phyloP scores from a whole-genome alignment of 2,329 filamentous ascomycete species.

The Mycogone perniciosa region DNA sequence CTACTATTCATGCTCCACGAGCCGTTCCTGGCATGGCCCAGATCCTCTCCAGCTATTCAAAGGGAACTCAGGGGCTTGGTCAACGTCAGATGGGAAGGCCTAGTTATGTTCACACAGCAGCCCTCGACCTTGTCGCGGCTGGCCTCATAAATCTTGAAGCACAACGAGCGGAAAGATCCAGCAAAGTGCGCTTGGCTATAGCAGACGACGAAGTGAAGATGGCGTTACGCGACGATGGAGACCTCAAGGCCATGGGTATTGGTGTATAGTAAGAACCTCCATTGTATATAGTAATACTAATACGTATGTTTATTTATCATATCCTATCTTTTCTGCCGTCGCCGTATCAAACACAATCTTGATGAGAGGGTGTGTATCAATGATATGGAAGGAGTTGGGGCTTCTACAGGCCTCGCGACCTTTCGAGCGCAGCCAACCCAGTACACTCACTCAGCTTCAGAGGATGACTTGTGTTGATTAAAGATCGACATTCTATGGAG shows the following conservation, averaged over 20 bases:
- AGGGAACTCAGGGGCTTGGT: conserved; percentile 20
- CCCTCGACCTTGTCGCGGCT: conserved; percentile 76
- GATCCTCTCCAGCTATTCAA: conserved; percentile 25
- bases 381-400: too few relatives aligned
- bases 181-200: conserved; percentile 78
- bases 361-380: too few relatives aligned
- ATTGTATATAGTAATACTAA: neutral
- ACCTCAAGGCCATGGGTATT: conserved; percentile 75
- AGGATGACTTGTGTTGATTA: too few relatives aligned
- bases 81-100: conserved; percentile 28
- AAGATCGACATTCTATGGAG: too few relatives aligned
- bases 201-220: conserved; percentile 86
- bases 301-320: neutral
- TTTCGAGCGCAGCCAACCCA: too few relatives aligned
- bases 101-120: conserved; percentile 57
- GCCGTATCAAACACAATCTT: too few relatives aligned
- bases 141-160: conserved; percentile 82
- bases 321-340: neutral
- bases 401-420: too few relatives aligned
- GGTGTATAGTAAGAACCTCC: conserved; percentile 23
- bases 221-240: conserved; percentile 80
- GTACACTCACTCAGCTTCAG: too few relatives aligned
- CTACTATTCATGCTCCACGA: conserved; percentile 28
- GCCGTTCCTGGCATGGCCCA: conserved; percentile 32
- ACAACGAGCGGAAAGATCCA: conserved; percentile 74